Conservation (phyloP, 1,284 basidiomycete genomes). For the Bjerkandera adusta region DNA sequence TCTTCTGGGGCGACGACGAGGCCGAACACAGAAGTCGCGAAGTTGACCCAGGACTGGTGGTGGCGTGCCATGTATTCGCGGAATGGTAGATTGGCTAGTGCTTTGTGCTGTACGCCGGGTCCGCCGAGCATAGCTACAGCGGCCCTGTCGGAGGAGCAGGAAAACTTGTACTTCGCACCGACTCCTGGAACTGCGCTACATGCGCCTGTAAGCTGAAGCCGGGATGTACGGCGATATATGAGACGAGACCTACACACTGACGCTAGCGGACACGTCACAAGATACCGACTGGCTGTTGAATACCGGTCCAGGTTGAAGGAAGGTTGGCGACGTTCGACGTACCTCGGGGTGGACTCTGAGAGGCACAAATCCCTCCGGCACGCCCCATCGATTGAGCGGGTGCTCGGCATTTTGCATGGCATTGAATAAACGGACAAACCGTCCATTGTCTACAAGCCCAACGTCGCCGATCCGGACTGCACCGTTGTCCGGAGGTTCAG, state of each 20-base stretch:
- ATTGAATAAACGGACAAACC: constrained; percentile 8
- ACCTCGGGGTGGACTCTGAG: not conserved
- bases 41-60: not conserved
- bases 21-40: too few species aligned
- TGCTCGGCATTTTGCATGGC: not conserved
- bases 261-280: not conserved
- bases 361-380: constrained; percentile 2
- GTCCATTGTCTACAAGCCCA: constrained; percentile 6
- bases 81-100: not conserved
- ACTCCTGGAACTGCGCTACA: not conserved
- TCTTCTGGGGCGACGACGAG: too few species aligned
- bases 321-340: not conserved
- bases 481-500: constrained; percentile 7
- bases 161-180: not conserved
- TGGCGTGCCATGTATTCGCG: not conserved
- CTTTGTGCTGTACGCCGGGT: not conserved
- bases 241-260: not conserved
- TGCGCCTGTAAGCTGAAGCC: not conserved
- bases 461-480: constrained; percentile 7
- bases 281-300: not conserved
- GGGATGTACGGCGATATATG: not conserved
- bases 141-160: not conserved
- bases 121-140: not conserved
- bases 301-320: not conserved
- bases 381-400: not conserved